Evolutionary conservation across 169 alveolate genomes (phyloP).

Genomic region (Plasmodium inui): DNA sequence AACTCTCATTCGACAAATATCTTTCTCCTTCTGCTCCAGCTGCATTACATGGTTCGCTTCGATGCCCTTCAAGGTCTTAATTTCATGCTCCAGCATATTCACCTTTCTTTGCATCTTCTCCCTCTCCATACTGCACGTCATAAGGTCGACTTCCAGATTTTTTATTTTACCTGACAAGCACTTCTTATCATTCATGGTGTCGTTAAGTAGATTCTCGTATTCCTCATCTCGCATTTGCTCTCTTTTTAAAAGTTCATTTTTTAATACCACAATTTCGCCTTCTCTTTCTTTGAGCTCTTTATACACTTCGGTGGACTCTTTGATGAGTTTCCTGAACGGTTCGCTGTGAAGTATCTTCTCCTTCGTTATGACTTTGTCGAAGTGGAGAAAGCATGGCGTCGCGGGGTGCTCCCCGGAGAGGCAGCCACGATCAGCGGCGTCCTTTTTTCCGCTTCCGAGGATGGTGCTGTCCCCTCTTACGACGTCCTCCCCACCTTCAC

Average conservation of each 20-base stretch:
- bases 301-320: slow-evolving; percentile 25
- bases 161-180: slow-evolving; percentile 15
- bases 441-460: too few species aligned
- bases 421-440: neutral
- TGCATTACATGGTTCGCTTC: slow-evolving; percentile 40
- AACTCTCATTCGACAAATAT: slow-evolving; percentile 19
- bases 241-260: slow-evolving; percentile 37
- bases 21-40: slow-evolving; percentile 50
- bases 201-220: slow-evolving; percentile 29
- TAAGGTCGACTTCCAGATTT: slow-evolving; percentile 29
- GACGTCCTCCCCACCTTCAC: neutral
- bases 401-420: neutral
- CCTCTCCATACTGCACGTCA: slow-evolving; percentile 23
- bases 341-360: slow-evolving; percentile 48
- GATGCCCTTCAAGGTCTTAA: slow-evolving; percentile 14
- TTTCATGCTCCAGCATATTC: slow-evolving; percentile 25
- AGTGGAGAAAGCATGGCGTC: neutral
- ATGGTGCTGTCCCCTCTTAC: neutral
- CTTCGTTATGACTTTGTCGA: slow-evolving; percentile 46
- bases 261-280: slow-evolving; percentile 24
- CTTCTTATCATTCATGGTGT: slow-evolving; percentile 19
- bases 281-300: slow-evolving; percentile 38
- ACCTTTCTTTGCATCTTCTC: slow-evolving; percentile 24
- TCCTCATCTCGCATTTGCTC: slow-evolving; percentile 60
- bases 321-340: slow-evolving; percentile 25